Evolutionary conservation across 306 rosid species (phyloP).

Genomic region (Corylus heterophylla): DNA sequence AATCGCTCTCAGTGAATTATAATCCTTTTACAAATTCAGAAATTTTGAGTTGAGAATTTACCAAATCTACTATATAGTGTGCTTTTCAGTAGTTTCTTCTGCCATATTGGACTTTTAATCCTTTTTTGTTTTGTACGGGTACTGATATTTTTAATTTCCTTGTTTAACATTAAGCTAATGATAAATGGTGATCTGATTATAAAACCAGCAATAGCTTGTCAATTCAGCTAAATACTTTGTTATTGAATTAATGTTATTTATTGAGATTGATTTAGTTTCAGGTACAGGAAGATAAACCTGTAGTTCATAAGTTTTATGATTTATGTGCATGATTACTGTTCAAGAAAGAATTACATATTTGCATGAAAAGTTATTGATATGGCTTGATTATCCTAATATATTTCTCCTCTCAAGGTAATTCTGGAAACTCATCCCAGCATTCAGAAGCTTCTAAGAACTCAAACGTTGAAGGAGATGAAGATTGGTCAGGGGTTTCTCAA

Average conservation of each 20-base stretch:
- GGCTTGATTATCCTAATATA: background rate
- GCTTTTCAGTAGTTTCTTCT: background rate
- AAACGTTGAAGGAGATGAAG: conserved; percentile 55
- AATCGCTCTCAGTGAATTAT: background rate
- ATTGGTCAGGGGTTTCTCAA: conserved; percentile 65
- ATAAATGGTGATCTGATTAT: background rate
- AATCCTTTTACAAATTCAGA: background rate
- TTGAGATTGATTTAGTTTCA: background rate
- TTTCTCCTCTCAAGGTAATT: conserved; percentile 42
- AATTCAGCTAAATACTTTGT: background rate
- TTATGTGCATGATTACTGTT: background rate
- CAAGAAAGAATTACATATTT: background rate
- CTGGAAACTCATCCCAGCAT: conserved; percentile 37
- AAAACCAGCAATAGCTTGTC: background rate
- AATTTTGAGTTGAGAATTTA: background rate
- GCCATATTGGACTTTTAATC: background rate
- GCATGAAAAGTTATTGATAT: conserved; percentile 10
- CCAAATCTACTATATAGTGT: background rate
- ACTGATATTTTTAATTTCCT: background rate
- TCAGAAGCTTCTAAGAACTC: conserved; percentile 41
- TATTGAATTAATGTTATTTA: background rate
- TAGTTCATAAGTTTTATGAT: background rate
- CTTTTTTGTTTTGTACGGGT: background rate
- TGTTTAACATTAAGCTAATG: background rate
- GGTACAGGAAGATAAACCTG: background rate